Percentiles rank a stretch among this genome's conserved stretches.
These are phyloP conservation scores for Microbotryum scabiosae DNA, from an alignment of 1,284 basidiomycete species.

Conservation along the genomic window DNA sequence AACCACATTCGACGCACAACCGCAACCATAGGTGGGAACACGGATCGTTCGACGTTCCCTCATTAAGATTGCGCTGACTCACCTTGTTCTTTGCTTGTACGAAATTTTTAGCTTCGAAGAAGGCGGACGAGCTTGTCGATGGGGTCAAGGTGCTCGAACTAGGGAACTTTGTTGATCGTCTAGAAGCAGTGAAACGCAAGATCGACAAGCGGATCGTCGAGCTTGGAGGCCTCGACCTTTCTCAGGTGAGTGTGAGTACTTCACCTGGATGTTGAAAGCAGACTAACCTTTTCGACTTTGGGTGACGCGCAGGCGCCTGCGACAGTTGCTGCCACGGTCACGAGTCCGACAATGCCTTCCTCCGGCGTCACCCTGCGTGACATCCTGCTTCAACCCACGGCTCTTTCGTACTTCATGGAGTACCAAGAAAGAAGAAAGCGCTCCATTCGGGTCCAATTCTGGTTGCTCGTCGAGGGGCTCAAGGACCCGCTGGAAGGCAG, in stretches of 20 bases:
- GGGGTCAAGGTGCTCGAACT: constrained; percentile 45
- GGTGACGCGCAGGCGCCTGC: too few species aligned
- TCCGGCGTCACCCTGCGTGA: constrained; percentile 49
- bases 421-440: constrained; percentile 86
- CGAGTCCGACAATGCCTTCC: too few species aligned
- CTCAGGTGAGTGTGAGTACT: constrained; percentile 3
- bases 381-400: constrained; percentile 74
- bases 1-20: constrained; percentile 75
- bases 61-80: not conserved
- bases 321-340: too few species aligned
- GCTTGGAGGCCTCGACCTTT: constrained; percentile 58
- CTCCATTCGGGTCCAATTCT: constrained; percentile 84
- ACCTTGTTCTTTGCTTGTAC: not conserved
- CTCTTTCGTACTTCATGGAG: constrained; percentile 92
- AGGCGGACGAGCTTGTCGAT: constrained; percentile 60
- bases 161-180: constrained; percentile 73
- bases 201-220: constrained; percentile 75
- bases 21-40: constrained; percentile 41
- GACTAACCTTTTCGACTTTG: not conserved
- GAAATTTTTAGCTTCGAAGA: not conserved
- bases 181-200: constrained; percentile 76
- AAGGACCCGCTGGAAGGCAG: constrained; percentile 81
- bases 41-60: not conserved
- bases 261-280: not conserved
- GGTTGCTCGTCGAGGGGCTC: constrained; percentile 93